Conservation (phyloP, 2,329 filamentous ascomycete genomes). For the Botryosphaeria dothidea region DNA sequence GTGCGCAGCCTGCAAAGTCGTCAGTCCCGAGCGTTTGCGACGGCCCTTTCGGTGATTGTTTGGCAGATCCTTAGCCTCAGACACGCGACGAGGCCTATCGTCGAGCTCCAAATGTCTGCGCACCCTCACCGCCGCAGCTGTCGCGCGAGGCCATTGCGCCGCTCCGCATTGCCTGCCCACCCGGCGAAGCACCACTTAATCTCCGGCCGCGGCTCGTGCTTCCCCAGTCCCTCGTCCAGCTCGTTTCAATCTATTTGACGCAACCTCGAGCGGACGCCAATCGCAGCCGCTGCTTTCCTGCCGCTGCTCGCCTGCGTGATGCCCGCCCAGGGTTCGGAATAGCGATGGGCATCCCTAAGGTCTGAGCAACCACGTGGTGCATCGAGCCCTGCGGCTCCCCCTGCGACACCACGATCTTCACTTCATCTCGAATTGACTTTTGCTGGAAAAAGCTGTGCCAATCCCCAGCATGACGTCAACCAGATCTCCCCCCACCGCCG, state of each 20-base stretch:
- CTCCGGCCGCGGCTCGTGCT: constrained; percentile 16
- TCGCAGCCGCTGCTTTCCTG: not conserved
- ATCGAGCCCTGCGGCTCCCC: constrained; percentile 1
- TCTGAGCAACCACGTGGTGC: constrained; percentile 16
- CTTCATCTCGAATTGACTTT: not conserved
- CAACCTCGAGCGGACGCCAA: not conserved
- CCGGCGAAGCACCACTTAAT: constrained; percentile 9
- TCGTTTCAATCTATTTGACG: constrained; percentile 13
- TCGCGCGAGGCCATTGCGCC: not conserved
- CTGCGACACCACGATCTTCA: constrained; percentile 11
- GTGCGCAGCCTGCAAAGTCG: not conserved
- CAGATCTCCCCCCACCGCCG: not conserved
- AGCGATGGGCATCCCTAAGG: not conserved
- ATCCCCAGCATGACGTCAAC: constrained; percentile 10
- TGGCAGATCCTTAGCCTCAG: constrained; percentile 4
- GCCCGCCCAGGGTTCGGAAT: constrained; percentile 10
- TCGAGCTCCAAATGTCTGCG: constrained; percentile 3
- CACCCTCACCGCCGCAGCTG: constrained; percentile 4
- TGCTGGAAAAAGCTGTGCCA: not conserved
- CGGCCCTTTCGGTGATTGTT: constrained; percentile 14
- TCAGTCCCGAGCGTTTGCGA: not conserved
- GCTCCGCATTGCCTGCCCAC: constrained; percentile 10
- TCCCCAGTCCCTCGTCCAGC: constrained; percentile 2
- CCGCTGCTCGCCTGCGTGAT: not conserved
- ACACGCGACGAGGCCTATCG: not conserved